These are phyloP conservation scores for Solanum chacoense DNA, from an alignment of 305 asterid genomes.

Conservation along the genomic window DNA sequence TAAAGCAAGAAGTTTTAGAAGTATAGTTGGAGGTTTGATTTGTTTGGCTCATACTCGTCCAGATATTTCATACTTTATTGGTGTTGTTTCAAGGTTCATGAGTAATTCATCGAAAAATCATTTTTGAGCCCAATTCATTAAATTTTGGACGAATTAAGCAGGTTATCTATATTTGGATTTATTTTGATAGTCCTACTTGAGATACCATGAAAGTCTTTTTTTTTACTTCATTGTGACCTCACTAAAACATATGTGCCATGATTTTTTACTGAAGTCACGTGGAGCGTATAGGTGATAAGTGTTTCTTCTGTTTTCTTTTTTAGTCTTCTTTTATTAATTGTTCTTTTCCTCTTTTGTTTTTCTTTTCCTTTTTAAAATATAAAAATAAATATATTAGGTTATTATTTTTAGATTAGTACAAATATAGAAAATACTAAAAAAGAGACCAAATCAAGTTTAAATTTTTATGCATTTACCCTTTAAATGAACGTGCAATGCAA, in stretches of 20 bases:
- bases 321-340: neutral
- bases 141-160: neutral
- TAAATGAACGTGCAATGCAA: neutral
- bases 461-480: neutral
- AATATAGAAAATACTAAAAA: neutral
- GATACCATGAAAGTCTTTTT: neutral
- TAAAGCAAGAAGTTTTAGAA: neutral
- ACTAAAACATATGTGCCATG: neutral
- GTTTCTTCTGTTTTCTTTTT: neutral
- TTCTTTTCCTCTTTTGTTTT: no score
- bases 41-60: neutral
- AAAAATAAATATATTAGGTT: neutral
- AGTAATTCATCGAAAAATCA: conserved; percentile 5
- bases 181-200: neutral
- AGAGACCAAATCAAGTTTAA: neutral
- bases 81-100: neutral
- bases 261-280: neutral
- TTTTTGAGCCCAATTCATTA: neutral
- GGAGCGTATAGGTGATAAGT: neutral
- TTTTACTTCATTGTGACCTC: neutral
- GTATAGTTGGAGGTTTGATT: neutral
- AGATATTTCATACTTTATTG: neutral
- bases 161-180: neutral
- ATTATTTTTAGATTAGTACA: neutral
- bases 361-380: neutral